These are phyloP conservation scores for Seiridium unicorne DNA, from an alignment of 2,329 filamentous ascomycete genomes.

Conservation along the genomic window DNA sequence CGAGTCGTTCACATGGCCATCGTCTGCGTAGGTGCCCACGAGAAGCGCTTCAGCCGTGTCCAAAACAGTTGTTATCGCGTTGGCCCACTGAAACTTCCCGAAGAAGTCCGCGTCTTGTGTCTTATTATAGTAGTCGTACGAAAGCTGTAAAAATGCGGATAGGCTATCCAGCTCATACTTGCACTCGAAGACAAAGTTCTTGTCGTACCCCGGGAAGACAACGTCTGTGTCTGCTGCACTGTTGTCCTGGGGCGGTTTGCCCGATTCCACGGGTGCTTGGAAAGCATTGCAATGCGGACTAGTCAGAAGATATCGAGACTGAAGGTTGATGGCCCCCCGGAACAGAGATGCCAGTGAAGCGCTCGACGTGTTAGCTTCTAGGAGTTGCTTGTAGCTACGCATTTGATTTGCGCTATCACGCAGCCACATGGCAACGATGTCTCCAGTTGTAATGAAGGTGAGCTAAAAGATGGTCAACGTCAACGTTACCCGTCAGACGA, in stretches of 20 bases:
- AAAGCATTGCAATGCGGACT: slow-evolving; percentile 89
- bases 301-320: slow-evolving; percentile 64
- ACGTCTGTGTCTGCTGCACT: slow-evolving; percentile 57
- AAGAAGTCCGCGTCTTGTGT: slow-evolving; percentile 76
- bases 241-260: slow-evolving; percentile 57
- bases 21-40: slow-evolving; percentile 54
- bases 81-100: slow-evolving; percentile 68
- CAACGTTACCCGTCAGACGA: too few species aligned
- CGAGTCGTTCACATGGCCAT: slow-evolving; percentile 24
- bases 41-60: slow-evolving; percentile 68
- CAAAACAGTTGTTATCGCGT: slow-evolving; percentile 69
- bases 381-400: slow-evolving; percentile 63
- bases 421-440: slow-evolving; percentile 87
- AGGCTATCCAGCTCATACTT: slow-evolving; percentile 95
- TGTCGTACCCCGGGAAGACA: slow-evolving; percentile 64
- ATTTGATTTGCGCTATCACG: slow-evolving; percentile 79
- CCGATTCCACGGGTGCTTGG: slow-evolving; percentile 77
- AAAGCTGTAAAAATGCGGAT: slow-evolving; percentile 80
- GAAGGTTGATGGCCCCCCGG: slow-evolving; percentile 70
- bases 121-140: slow-evolving; percentile 73
- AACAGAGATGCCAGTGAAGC: slow-evolving; percentile 66
- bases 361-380: slow-evolving; percentile 50
- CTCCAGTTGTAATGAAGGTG: slow-evolving; percentile 79
- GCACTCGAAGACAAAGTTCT: slow-evolving; percentile 80
- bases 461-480: slow-evolving; percentile 49